Base-by-base conservation (phyloP, 2,329 filamentous ascomycete genomes). In the Curvularia sp. region DNA sequence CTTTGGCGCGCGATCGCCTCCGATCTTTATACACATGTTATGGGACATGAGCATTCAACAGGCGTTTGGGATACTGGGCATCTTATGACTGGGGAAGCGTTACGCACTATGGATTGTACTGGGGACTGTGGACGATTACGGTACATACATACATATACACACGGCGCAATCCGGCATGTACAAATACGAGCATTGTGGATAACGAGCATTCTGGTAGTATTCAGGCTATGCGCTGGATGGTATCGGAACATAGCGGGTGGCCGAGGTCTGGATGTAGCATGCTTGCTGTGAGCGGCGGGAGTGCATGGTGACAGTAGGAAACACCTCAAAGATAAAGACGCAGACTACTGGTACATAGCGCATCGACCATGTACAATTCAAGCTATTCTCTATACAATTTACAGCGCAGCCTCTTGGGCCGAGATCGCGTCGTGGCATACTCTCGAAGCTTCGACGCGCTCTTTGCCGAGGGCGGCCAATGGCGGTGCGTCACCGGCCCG, bases 41-140 rank as follows among this genome's bases (percentile, higher is more conserved):
- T 38, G 69, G 43, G 35, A 56, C 62, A 75, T 71, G 59, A 66
- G 71, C 73, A 76, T 76, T 73, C 66, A 67, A 53, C 46, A 49
- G 74, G 74, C 62, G 73, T 74, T 72, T 68, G 43, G 60, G 56
- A 49, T 53, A 58, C 26, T 51, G 50, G 56, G 50, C 46, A 57
- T 52, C 15, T 53, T 46, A 49, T 58, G 54, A 42, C 31, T 50
- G 43, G 56, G 49, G 30, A 51, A 48, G 28, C 18, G 30, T 18
- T 26, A 48, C 49, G 53, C 57, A 49, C 49, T 41, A 44, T 31
- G 49, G 48, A 33, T 28, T 47, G 28, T 31, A 30, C 46, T 33
- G 28, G 38, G 44, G 43, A 24, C 33, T 53, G 51, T 33, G 5
- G 28, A 18, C 46, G 39, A 41, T 30, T 49, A 35, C 43, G 43